Evolutionary conservation across 176 grass and related monocot species (phyloP).

Genomic region (Cymbopogon citratus): DNA sequence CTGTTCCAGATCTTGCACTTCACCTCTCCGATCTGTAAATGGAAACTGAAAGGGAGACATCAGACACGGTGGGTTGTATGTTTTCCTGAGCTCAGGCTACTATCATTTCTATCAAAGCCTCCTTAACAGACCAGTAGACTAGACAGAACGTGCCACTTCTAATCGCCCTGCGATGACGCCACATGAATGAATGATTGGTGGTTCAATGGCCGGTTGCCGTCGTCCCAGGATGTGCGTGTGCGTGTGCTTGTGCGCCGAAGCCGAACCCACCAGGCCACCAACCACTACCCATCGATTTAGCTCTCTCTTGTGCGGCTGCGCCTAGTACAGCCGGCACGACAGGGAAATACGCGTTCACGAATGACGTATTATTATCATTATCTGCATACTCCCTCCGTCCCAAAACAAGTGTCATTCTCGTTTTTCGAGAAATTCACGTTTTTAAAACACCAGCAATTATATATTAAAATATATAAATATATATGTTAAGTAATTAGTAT

Average conservation of each 20-base stretch:
- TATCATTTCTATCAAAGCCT: not conserved
- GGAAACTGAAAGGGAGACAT: not conserved
- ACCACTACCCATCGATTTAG: not conserved
- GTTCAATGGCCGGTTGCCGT: not conserved
- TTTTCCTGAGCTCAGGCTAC: not conserved
- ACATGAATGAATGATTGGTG: not conserved
- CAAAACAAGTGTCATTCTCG: too few species aligned
- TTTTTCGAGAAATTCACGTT: too few species aligned
- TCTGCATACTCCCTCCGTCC: too few species aligned
- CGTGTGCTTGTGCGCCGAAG: too few species aligned
- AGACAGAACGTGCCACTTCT: not conserved
- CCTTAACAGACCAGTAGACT: not conserved
- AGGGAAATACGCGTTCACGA: not conserved
- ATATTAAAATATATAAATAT: too few species aligned
- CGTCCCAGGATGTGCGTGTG: not conserved
- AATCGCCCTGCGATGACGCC: not conserved
- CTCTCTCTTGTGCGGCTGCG: not conserved
- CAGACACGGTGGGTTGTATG: not conserved
- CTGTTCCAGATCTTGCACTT: too few species aligned
- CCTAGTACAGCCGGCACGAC: not conserved
- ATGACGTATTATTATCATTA: too few species aligned
- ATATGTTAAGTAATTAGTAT: too few species aligned
- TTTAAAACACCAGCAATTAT: too few species aligned
- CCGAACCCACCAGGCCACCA: not conserved
- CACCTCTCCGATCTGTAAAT: not conserved